These are phyloP conservation scores for Escallonia herrerae DNA, from an alignment of 129 eudicot species.

Conservation along the genomic window DNA sequence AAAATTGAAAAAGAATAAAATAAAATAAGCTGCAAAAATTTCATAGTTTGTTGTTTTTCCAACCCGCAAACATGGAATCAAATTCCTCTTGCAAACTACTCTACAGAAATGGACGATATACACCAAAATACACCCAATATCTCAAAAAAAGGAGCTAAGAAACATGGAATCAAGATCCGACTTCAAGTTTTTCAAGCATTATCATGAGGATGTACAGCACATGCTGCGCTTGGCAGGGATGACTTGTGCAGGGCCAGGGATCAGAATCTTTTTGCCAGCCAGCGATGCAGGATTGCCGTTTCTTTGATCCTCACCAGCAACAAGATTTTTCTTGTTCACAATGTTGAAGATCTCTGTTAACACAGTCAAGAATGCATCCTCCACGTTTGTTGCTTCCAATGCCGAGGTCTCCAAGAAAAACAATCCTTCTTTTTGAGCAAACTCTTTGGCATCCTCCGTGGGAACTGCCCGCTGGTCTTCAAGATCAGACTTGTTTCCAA, in stretches of 20 bases:
- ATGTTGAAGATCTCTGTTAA: slow-evolving; percentile 49
- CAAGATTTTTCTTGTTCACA: slow-evolving; percentile 43
- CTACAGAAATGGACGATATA: not conserved
- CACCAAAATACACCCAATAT: not conserved
- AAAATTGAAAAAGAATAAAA: no score
- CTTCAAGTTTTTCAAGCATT: not conserved
- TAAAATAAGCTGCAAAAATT: no score
- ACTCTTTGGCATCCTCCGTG: slow-evolving; percentile 52
- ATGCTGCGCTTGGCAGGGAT: slow-evolving; percentile 38
- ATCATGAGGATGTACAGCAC: slow-evolving; percentile 31
- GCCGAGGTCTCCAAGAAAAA: slow-evolving; percentile 58
- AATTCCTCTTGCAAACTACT: not conserved
- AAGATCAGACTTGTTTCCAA: slow-evolving; percentile 47
- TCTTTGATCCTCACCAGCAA: slow-evolving; percentile 31
- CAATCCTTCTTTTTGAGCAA: slow-evolving; percentile 46
- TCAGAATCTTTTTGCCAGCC: slow-evolving; percentile 42
- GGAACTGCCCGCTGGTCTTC: slow-evolving; percentile 48
- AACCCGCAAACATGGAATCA: not conserved
- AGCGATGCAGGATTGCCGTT: slow-evolving; percentile 32
- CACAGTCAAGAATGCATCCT: slow-evolving; percentile 42
- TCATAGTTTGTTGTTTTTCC: not conserved
- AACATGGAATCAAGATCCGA: not conserved
- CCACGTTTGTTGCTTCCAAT: slow-evolving; percentile 42
- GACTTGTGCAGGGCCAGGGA: slow-evolving; percentile 50
- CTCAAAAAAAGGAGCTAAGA: not conserved